Evolutionary conservation across 192 early-diverging fungal genomes (phyloP).

Genomic region (Backusella psychrophila): DNA sequence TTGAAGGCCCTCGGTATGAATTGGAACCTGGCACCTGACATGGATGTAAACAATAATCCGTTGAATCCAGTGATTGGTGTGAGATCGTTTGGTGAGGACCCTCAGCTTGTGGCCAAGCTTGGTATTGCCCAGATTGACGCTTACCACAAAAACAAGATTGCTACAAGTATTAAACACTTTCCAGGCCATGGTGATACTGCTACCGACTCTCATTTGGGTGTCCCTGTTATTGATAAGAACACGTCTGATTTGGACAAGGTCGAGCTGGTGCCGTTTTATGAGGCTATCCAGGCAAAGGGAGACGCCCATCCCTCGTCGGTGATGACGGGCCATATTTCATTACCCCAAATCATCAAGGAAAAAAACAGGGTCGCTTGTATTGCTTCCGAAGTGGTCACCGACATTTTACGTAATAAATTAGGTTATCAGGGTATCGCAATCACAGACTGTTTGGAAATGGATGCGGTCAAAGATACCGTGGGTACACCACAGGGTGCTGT

Average conservation of each 20-base stretch:
- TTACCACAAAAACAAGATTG: conserved; percentile 23
- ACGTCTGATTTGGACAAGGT: conserved; percentile 28
- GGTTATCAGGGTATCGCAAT: conserved; percentile 34
- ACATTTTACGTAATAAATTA: conserved; percentile 26
- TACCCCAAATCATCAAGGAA: conserved; percentile 34
- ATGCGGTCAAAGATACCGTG: conserved; percentile 34
- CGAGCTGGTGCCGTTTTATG: conserved; percentile 31
- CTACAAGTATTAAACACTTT: conserved; percentile 40
- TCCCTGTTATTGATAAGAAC: conserved; percentile 38
- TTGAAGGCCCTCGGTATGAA: conserved; percentile 34
- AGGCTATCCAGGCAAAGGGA: conserved; percentile 23
- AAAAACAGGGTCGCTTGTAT: conserved; percentile 19
- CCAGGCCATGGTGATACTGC: conserved; percentile 42
- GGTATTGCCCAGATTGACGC: conserved; percentile 33
- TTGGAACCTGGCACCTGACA: conserved; percentile 36
- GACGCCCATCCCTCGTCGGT: conserved; percentile 25
- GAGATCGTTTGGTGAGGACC: conserved; percentile 38
- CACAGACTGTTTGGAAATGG: conserved; percentile 43
- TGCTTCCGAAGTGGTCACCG: conserved; percentile 30
- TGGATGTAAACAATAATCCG: conserved; percentile 43
- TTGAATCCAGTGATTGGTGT: conserved; percentile 44
- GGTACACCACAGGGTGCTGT: conserved; percentile 30
- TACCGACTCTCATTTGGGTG: conserved; percentile 38
- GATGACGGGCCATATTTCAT: conserved; percentile 35
- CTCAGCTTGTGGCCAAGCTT: conserved; percentile 24